Evolutionary conservation across 2,329 filamentous ascomycete species (phyloP), one percentile per base, ranked within the genome.

Genomic region (Trichoderma semiorbis): DNA sequence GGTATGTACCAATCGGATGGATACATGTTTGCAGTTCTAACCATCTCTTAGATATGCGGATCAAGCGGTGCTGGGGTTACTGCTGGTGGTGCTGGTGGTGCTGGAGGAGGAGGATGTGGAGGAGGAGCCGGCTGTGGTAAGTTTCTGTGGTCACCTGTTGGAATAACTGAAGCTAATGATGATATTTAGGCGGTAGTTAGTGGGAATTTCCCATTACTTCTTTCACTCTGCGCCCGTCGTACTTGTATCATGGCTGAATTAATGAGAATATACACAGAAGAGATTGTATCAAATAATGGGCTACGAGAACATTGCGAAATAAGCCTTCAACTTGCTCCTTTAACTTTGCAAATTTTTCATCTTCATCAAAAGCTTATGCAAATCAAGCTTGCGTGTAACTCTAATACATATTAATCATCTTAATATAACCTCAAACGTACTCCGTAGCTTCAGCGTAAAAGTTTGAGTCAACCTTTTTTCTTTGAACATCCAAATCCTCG

Each of bases 81-180:
- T 81, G 79, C 82, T 84, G 78, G 80, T 80, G 77, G 87, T 39
- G 64, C 50, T 3, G 70, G 81, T 80, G 74, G 84, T 81, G 79
- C 82, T 84, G 78, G 80, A 80, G 77, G 67, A n/a, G 67, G 67
- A n/a, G 67, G 67, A n/a, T 69, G 67, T 7, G 67, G 67, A 79
- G 69, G 86, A 34, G 73, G 57, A 62, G 57, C 66, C 12, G 72
- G 72, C 2, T 70, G 73, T 18, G 73, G 72, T 26, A 69, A 60
- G 65, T 69, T 34, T 7, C 18, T n/a, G 3, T 32, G 8, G 2
- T 11, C 3, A n/a, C 2, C 3, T 32, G 12, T 34, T 34, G 21
- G 12, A 43, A 47, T n/a, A 26, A 26, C 7, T 28, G n/a, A 32
- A 30, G n/a, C 65, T 69, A 26, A 69, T 21, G 28, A 11, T 12